Conservation (phyloP, 192 early-diverging fungal genomes). For the Umbelopsis sp. region DNA sequence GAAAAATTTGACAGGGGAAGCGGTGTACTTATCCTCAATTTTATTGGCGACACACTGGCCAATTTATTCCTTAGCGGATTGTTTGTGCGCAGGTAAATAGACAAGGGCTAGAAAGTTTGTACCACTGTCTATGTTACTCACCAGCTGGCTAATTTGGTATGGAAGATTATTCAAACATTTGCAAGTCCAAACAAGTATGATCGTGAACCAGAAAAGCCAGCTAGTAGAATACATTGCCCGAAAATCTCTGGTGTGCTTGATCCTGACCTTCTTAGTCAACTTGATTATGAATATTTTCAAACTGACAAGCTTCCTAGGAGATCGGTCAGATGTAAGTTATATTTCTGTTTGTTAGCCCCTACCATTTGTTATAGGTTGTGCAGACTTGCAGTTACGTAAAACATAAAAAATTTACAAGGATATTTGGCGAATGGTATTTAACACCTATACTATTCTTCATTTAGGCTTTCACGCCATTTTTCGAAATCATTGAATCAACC, state of each 20-base stretch:
- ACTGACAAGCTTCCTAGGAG: slow-evolving; percentile 32
- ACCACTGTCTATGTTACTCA: not conserved
- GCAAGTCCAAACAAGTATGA: not conserved
- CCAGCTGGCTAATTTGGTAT: not conserved
- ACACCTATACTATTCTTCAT: not conserved
- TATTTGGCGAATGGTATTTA: too few relatives aligned
- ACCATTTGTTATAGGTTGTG: too few relatives aligned
- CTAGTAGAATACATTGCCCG: slow-evolving; percentile 37
- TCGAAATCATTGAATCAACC: slow-evolving; percentile 37
- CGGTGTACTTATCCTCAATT: slow-evolving; percentile 39
- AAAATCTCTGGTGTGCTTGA: slow-evolving; percentile 34
- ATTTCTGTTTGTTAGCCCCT: not conserved
- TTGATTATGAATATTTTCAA: slow-evolving; percentile 39
- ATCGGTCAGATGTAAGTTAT: slow-evolving; percentile 34
- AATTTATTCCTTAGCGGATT: slow-evolving; percentile 39
- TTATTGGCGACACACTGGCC: slow-evolving; percentile 35
- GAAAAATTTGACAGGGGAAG: slow-evolving; percentile 17
- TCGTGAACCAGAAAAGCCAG: slow-evolving; percentile 23
- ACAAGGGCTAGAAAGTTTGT: not conserved
- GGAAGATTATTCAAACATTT: slow-evolving; percentile 32
- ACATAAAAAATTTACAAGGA: too few relatives aligned
- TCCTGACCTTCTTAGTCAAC: slow-evolving; percentile 31
- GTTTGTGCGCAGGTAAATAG: slow-evolving; percentile 38
- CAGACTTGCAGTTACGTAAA: too few relatives aligned
- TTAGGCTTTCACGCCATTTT: slow-evolving; percentile 35